Evolutionary conservation across 257 asterid species (phyloP), one percentile per base, ranked within the genome.

Genomic region (Cinchona pubescens): DNA sequence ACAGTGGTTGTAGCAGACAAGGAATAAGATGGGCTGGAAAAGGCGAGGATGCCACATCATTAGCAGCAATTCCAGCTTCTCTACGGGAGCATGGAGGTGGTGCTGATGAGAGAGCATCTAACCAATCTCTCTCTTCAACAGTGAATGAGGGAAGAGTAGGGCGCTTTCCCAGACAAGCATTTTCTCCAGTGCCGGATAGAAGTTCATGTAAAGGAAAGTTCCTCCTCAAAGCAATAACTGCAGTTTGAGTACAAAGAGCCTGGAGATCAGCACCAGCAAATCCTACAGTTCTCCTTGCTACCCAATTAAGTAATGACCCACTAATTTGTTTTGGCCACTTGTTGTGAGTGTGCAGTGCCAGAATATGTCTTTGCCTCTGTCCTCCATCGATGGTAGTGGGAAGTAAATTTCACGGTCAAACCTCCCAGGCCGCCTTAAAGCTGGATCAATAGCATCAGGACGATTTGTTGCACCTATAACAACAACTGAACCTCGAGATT

Each of bases 401-500:
- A 95, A 95, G 76, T 91, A 92, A 70, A 95, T 92, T 80, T 95
- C 99, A 49, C 99, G 86, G 75, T 95, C 99, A 85, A 95, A 95
- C 85, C 99, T 87, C 75, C 99, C 99, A 32, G 99, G 99, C 75
- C 99, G 90, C 80, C 99, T 88, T 82, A 95, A 88, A 87, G 99
- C 99, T 61, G 99, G 93, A 81, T 95, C 99, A 75, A 95, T 88
- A 35, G 99, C 86, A 60, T 95, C 99, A 21, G 99, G 98, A 19
- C 99, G 99, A 86, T 95, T 95, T 81, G 99, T 95, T 68, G 99
- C 97, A 72, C 99, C 99, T 71, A 95, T 95, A 68, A 95, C 99
- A 62, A 95, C 88, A 67, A 95, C 99, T 2, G 99, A 95, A 78
- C 99, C 99, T 76, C 99, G 90, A 82, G 97, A 88, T 81, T 92